Evolutionary conservation across 2,329 filamentous ascomycete genomes (phyloP), one percentile per base, ranked within the genome.

Genomic region (Aureobasidium mangrovei): DNA sequence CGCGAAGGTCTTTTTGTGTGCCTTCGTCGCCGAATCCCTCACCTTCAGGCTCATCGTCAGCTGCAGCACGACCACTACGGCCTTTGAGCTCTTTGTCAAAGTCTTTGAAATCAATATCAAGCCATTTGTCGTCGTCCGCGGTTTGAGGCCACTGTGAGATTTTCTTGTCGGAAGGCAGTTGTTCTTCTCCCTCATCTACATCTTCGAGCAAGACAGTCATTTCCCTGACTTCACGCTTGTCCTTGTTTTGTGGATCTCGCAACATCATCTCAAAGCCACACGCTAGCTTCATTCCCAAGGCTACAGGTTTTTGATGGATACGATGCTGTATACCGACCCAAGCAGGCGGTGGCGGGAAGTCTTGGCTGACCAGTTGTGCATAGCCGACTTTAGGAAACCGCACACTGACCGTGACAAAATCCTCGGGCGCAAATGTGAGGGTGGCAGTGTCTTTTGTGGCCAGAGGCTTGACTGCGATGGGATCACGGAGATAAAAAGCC

Each of bases 211-310:
- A 65, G 9, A 95, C 74, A 28, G 81, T 80, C 35, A 95, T 81
- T 68, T 95, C 89, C 35, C 88, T 77, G 4, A 88, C 85, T 0
- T 79, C 69, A 7, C 83, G 77, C 60, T 79, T 86, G 60, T 88
- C 82, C 59, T 79, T 81, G 57, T 84, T 83, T 38, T 85, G 78
- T 1, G 82, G 78, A 60, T 86, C 82, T 7, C 74, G 73, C 0
- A 89, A 72, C 46, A 97, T 76, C 78, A 97, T 93, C 69, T 98
- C 91, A 63, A 95, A 90, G 0, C 91, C 93, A 61, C 85, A 90
- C 0, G 88, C 80, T 7, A 97, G 70, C 66, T 97, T 97, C 84
- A 96, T 91, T 8, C 91, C 91, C 39, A 86, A 73, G 54, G 91
- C 85, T 1, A 75, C 71, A 46, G 74, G 61, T 65, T 70, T 54